These are phyloP conservation scores for Lagenaria siceraria DNA, from an alignment of 306 rosid genomes.

Conservation along the genomic window DNA sequence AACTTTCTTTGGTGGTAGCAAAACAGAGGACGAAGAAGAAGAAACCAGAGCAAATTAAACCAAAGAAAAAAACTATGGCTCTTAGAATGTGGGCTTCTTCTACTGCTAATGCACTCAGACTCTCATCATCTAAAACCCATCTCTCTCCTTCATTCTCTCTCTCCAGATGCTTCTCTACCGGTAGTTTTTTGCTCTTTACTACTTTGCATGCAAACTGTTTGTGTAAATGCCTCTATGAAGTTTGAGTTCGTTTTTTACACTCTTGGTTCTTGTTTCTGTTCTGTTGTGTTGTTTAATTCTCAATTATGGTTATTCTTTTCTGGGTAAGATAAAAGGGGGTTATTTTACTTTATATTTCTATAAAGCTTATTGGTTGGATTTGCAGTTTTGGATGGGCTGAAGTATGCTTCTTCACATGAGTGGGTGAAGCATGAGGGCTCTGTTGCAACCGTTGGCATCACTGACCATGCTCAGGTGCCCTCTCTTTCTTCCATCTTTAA, in stretches of 20 bases:
- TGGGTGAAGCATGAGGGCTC: conserved; percentile 97
- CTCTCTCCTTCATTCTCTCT: conserved; percentile 50
- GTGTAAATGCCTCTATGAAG: not conserved
- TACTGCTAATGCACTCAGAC: conserved; percentile 74
- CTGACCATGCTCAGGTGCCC: conserved; percentile 87
- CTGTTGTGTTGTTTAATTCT: not conserved
- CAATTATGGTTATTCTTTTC: not conserved
- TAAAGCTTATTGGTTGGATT: not conserved
- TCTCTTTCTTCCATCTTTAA: not conserved
- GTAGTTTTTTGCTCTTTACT: conserved; percentile 15
- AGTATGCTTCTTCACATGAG: conserved; percentile 90
- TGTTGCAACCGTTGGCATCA: conserved; percentile 77
- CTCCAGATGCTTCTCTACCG: conserved; percentile 74
- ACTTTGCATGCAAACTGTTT: not conserved
- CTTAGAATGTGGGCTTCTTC: conserved; percentile 96
- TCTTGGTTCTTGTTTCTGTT: not conserved
- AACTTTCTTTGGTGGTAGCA: not conserved
- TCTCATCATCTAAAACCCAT: conserved; percentile 52
- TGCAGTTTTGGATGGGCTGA: conserved; percentile 86
- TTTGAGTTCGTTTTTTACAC: not conserved
- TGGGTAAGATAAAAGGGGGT: not conserved
- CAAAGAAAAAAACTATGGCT: conserved; percentile 37
- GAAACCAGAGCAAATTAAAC: not conserved
- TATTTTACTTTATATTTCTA: not conserved
- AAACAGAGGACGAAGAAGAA: not conserved